Base-by-base conservation (phyloP, 2,329 filamentous ascomycete species). In the Colletotrichum trifolii region DNA sequence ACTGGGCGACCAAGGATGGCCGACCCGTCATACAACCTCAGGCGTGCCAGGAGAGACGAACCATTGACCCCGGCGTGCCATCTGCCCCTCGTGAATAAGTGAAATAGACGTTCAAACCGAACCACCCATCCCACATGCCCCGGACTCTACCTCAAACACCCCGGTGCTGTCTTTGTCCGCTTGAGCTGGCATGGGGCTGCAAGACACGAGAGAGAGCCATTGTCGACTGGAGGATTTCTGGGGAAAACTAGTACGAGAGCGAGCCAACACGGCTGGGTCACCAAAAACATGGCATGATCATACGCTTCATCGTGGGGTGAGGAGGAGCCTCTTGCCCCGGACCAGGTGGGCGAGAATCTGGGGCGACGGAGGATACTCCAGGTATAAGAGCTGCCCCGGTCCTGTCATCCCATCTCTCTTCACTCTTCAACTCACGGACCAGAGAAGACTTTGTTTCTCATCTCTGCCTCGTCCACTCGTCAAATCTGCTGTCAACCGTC, bases 91-190 rank as follows among this genome's bases (percentile, higher is more conserved):
- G n/a, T 33, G 45, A 25, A 45, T 43, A 33, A 36, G 12, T 17
- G n/a, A 57, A 25, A 49, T 33, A 13, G 39, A 57, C 38, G 15
- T 57, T 10, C 15, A 46, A 39, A 35, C 38, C 34, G 39, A 40
- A 4, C 15, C 13, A 50, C 45, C 46, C 46, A 17, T 53, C 52
- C 59, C 52, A 46, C 59, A 36, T 57, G 53, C 60, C 54, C 54
- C 53, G 53, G 52, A 39, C 17, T n/a, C 25, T 58, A 63, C 39
- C 54, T 54, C 54, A 63, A 58, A 40, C 13, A 15, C 53, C 60
- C 60, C 54, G 60, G 60, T 47, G n/a, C 17, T 58, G 33, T 40
- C 47, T 57, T 58, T 57, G 60, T 63, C 60, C 60, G 54, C 54
- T 47, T 39, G 35, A 13, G 47, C 46, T 38, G 43, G 45, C 43